Evolutionary conservation across 2,329 filamentous ascomycete species (phyloP).

Genomic region (Arthrobotrys iridis): DNA sequence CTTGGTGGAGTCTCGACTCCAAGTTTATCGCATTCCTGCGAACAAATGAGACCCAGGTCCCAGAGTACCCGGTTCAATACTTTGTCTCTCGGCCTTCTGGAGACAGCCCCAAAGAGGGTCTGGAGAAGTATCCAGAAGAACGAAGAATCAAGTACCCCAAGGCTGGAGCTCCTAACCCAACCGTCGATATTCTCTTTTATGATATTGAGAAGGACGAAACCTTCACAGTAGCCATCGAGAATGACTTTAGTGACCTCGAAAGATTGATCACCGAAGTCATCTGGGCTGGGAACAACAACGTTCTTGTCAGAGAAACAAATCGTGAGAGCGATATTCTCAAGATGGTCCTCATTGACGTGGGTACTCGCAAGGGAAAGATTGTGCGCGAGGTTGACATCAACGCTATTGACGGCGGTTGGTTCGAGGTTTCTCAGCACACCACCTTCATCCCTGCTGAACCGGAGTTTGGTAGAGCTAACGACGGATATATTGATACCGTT

Average conservation of each 20-base stretch:
- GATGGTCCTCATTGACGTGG: conserved; percentile 84
- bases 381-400: conserved; percentile 82
- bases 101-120: conserved; percentile 71
- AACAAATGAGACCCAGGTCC: conserved; percentile 91
- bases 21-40: conserved; percentile 89
- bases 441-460: conserved; percentile 86
- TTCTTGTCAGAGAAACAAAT: conserved; percentile 91
- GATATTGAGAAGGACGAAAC: conserved; percentile 79
- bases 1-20: conserved; percentile 94
- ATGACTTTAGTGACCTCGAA: conserved; percentile 81
- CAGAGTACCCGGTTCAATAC: conserved; percentile 92
- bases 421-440: conserved; percentile 89
- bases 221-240: conserved; percentile 80
- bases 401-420: conserved; percentile 94
- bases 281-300: conserved; percentile 83
- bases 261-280: conserved; percentile 91
- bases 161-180: conserved; percentile 89
- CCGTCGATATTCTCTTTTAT: conserved; percentile 88
- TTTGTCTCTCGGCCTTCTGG: conserved; percentile 89
- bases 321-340: conserved; percentile 91
- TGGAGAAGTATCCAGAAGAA: conserved; percentile 90
- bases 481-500: conserved; percentile 93
- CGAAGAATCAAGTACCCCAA: conserved; percentile 97
- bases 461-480: conserved; percentile 75
- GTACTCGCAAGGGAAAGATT: conserved; percentile 76